phyloP scores from a whole-genome alignment of 1,284 basidiomycete genomes.

The Cystobasidium pallidum region DNA sequence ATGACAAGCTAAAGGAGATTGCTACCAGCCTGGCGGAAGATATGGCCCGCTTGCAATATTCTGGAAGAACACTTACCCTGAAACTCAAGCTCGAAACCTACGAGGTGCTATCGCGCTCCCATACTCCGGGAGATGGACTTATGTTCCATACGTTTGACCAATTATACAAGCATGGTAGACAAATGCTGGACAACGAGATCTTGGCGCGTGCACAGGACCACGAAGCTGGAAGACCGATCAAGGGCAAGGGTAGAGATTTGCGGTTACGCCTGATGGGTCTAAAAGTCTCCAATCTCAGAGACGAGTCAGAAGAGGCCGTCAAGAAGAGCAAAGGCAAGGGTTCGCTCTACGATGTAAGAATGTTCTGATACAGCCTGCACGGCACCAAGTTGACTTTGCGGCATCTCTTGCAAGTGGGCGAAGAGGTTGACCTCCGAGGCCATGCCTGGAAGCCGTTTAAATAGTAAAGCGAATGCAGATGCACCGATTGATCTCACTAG shows the following conservation, averaged over 20 bases:
- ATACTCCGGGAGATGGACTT: slow-evolving; percentile 65
- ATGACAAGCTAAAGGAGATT: slow-evolving; percentile 68
- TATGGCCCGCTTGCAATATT: slow-evolving; percentile 62
- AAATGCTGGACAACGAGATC: slow-evolving; percentile 72
- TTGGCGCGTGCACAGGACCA: slow-evolving; percentile 7
- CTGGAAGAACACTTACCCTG: slow-evolving; percentile 56
- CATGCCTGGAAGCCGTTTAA: not conserved
- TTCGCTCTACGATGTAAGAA: slow-evolving; percentile 4
- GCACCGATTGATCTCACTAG: slow-evolving; percentile 33
- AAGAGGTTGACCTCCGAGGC: not conserved
- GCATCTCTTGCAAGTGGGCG: slow-evolving; percentile 2
- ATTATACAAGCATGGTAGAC: slow-evolving; percentile 68
- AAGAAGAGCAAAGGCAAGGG: slow-evolving; percentile 29
- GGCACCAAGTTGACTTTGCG: too few relatives aligned
- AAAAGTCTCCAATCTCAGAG: slow-evolving; percentile 48
- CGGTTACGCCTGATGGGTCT: slow-evolving; percentile 50
- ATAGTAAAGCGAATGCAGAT: not conserved
- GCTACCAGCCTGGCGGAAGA: slow-evolving; percentile 77
- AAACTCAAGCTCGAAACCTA: slow-evolving; percentile 66
- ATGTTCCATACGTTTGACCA: slow-evolving; percentile 45
- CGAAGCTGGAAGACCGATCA: slow-evolving; percentile 42
- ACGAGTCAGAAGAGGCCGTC: slow-evolving; percentile 43
- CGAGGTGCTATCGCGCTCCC: slow-evolving; percentile 79
- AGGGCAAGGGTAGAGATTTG: slow-evolving; percentile 47
- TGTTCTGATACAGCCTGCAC: too few relatives aligned